Conservation (phyloP, 164 flowering plant genomes). For the Macadamia integrifolia region DNA sequence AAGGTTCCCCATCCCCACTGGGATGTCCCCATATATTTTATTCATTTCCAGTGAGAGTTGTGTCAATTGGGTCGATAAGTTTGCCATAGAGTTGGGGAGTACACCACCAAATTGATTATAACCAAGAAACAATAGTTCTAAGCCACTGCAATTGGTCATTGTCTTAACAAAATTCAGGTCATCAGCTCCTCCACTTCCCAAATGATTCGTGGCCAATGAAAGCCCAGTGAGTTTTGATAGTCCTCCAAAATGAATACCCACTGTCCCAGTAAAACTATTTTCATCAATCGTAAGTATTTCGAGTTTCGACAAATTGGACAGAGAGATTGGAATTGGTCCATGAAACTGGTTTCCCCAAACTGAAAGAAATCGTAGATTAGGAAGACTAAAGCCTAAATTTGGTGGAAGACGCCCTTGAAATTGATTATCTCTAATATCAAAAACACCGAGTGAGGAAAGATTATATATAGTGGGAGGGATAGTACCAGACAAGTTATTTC, state of each 20-base stretch:
- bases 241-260: slow-evolving; percentile 8
- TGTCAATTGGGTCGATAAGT: slow-evolving; percentile 2
- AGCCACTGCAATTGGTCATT: slow-evolving; percentile 13
- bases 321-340: no score
- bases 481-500: no score
- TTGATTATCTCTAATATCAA: background rate
- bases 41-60: background rate
- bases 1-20: background rate
- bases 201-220: background rate
- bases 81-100: slow-evolving; percentile 7
- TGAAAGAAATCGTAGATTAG: background rate
- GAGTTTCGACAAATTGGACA: slow-evolving; percentile 1
- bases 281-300: background rate
- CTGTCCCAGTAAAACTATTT: slow-evolving; percentile 12
- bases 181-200: background rate
- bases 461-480: no score
- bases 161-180: slow-evolving; percentile 7
- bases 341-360: background rate
- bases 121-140: background rate
- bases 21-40: slow-evolving; percentile 7
- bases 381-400: background rate
- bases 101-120: background rate
- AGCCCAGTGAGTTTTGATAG: background rate
- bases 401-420: slow-evolving; percentile 4
- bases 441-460: background rate